Percentiles rank a stretch among this genome's conserved stretches.
Conservation (phyloP, 2,329 filamentous ascomycete genomes). For the Penicillium sp. region DNA sequence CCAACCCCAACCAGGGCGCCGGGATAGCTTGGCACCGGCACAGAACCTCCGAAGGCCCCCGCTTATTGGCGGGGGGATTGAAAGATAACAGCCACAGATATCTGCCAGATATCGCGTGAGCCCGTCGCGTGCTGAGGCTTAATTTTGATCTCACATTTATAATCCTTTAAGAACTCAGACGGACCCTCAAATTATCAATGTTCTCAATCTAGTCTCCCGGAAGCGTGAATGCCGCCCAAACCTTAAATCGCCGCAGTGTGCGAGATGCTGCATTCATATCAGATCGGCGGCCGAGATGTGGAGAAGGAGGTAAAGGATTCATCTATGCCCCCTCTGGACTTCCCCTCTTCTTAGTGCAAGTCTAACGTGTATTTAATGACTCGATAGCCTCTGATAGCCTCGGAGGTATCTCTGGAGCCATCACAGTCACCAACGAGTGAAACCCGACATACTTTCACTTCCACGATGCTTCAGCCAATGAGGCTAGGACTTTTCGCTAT, state of each 20-base stretch:
- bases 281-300: constrained; percentile 24
- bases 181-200: no score
- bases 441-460: background rate
- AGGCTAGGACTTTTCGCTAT: constrained; percentile 20
- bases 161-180: no score
- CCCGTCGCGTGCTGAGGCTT: no score
- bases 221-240: background rate
- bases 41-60: no score
- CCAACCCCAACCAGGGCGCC: background rate
- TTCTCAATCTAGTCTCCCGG: no score
- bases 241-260: background rate
- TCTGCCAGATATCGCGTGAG: no score
- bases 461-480: constrained; percentile 19
- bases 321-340: constrained; percentile 2
- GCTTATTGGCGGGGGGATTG: no score
- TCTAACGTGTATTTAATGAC: constrained; percentile 3
- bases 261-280: constrained; percentile 8
- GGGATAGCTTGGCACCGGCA: no score
- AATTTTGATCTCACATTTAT: no score
- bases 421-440: background rate
- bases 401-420: background rate
- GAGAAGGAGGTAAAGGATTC: constrained; percentile 32
- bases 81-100: background rate
- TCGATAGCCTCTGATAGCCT: constrained; percentile 17
- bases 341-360: background rate